Percentiles rank a stretch among this genome's conserved stretches.
Evolutionary conservation across 345 rosid genomes (phyloP).

Genomic region (Linum trigynum): DNA sequence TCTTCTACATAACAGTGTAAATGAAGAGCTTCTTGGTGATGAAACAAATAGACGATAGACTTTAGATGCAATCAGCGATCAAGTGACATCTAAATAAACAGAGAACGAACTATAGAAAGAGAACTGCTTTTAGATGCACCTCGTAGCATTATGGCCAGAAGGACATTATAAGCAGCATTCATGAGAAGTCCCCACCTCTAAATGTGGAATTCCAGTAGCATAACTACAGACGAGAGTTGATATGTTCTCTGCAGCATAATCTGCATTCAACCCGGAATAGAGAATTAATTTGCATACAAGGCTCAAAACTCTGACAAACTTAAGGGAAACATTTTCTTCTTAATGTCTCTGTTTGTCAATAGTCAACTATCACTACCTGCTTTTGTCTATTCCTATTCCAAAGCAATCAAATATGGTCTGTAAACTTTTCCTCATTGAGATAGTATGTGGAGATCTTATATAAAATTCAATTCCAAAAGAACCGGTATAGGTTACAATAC

Average conservation of each 20-base stretch:
- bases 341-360: background rate
- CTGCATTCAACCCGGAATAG: constrained; percentile 33
- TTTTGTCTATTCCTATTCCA: background rate
- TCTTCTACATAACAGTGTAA: background rate
- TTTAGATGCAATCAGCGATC: constrained; percentile 3
- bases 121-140: constrained; percentile 19
- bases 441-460: background rate
- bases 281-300: background rate
- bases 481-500: background rate
- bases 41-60: background rate
- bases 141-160: constrained; percentile 21
- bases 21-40: too few species aligned
- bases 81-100: background rate
- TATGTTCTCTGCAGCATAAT: constrained; percentile 30
- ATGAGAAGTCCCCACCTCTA: constrained; percentile 60
- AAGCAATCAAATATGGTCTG: too few species aligned
- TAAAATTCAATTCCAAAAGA: background rate
- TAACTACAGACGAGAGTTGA: constrained; percentile 53
- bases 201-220: constrained; percentile 46
- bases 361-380: background rate
- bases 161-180: constrained; percentile 37
- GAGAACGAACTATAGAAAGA: constrained; percentile 3
- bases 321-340: constrained; percentile 1
- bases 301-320: background rate
- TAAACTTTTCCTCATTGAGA: background rate